Evolutionary conservation across 306 rosid genomes (phyloP).

Genomic region (Ormosia semicastrata): DNA sequence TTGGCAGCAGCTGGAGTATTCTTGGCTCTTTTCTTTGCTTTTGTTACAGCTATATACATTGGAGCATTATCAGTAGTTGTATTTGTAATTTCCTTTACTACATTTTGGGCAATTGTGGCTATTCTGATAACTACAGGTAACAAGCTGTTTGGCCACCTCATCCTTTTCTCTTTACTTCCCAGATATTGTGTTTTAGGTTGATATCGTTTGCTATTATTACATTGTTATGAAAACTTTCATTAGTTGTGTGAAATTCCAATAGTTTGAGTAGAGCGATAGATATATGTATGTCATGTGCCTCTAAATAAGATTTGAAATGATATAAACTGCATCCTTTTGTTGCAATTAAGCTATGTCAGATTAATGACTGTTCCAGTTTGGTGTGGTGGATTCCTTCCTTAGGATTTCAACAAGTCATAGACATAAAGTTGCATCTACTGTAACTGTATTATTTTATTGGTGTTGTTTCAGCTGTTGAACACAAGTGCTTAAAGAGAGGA

Average conservation of each 20-base stretch:
- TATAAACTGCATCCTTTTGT: constrained; percentile 11
- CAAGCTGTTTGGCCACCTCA: constrained; percentile 3
- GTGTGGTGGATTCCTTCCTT: constrained; percentile 6
- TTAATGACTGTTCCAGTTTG: background rate
- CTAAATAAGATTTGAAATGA: background rate
- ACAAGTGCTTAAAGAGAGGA: too few relatives aligned
- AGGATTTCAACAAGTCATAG: constrained; percentile 1
- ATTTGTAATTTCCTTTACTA: constrained; percentile 55
- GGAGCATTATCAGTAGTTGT: constrained; percentile 80
- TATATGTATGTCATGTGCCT: constrained; percentile 13
- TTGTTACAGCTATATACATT: constrained; percentile 63
- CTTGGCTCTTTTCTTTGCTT: constrained; percentile 84
- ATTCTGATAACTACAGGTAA: constrained; percentile 74
- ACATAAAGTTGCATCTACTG: too few relatives aligned
- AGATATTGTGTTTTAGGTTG: background rate
- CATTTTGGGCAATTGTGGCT: constrained; percentile 62
- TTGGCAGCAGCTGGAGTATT: constrained; percentile 95
- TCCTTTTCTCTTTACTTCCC: constrained; percentile 16
- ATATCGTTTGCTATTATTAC: constrained; percentile 16
- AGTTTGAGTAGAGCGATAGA: background rate
- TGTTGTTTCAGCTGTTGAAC: too few relatives aligned
- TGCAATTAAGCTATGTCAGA: constrained; percentile 1
- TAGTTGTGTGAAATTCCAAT: constrained; percentile 4
- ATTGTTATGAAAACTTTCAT: background rate
- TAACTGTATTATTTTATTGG: too few relatives aligned